Evolutionary conservation across 306 rosid genomes (phyloP).

Genomic region (Purshia tridentata): DNA sequence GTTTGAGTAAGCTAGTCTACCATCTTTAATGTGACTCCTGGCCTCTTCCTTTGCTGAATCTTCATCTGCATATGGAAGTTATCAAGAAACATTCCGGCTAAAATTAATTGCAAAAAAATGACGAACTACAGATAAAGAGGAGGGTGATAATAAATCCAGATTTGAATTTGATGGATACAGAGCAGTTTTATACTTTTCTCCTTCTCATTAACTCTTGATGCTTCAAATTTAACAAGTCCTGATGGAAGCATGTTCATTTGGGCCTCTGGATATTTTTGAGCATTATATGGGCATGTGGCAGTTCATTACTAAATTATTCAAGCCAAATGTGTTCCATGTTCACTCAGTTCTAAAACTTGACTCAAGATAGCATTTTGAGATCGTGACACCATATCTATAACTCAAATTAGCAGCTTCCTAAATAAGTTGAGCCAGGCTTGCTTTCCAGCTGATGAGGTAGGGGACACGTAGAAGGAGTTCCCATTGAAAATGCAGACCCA

Average conservation of each 20-base stretch:
- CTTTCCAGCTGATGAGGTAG: too few species aligned
- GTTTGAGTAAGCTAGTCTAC: conserved; percentile 58
- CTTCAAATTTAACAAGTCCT: not conserved
- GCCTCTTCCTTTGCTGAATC: conserved; percentile 82
- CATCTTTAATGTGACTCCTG: conserved; percentile 54
- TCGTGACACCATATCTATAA: not conserved
- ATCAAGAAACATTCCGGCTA: not conserved
- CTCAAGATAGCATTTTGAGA: not conserved
- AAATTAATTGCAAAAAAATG: not conserved
- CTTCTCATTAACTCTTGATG: not conserved
- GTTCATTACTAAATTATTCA: not conserved
- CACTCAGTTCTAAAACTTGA: not conserved
- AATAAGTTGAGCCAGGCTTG: not conserved
- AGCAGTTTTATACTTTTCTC: not conserved
- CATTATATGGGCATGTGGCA: not conserved
- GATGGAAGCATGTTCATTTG: not conserved
- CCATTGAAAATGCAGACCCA: not conserved
- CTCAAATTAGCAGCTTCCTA: not conserved
- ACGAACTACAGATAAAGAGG: not conserved
- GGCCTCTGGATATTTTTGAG: not conserved
- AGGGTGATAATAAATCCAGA: not conserved
- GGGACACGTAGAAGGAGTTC: too few species aligned
- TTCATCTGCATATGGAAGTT: conserved; percentile 61
- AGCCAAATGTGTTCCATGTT: not conserved
- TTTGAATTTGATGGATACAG: not conserved